Evolutionary conservation across 1,284 basidiomycete genomes (phyloP), one percentile per base, ranked within the genome.

Genomic region (Ceratobasidium sp.): DNA sequence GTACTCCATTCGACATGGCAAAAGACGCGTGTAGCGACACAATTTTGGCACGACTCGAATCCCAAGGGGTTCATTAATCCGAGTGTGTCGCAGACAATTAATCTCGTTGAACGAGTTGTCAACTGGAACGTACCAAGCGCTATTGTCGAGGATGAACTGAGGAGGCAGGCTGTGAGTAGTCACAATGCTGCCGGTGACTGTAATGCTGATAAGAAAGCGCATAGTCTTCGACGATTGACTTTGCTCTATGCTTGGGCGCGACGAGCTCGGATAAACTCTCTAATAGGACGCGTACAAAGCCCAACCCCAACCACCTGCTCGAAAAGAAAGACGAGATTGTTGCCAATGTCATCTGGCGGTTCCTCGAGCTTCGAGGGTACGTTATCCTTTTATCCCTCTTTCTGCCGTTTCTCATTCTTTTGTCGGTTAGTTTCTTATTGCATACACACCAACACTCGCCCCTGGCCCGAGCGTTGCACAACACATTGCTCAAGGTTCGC

Each of bases 291-390:
- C 83, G 85, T 58, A 84, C 84, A 42, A 83, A 78, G 81, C 81
- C 91, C 91, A 86, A 87, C 88, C 78, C 91, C 90, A 86, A 83
- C 84, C 73, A 87, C 82, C 73, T 82, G 85, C 89, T 99, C 49
- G 97, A 99, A 80, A 98, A 98, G 87, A 99, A 99, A 87, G 97
- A 99, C 83, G 98, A 99, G 85, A 90, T 98, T 0, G 97, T 99
- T 1, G 97, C 97, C 9, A 99, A 99, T 85, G 95, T 97, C 44
- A 94, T 99, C 80, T 99, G 97, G 97, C 91, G 97, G 64, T 98
- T 99, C 90, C 90, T 99, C 78, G 97, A 99, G 85, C 87, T 99
- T 77, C 89, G 97, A 86, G 96, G 96, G 94, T 97, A 86, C 85
- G 87, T 85, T 85, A 84, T 69, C 13, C 18, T 55, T 9, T 77